Percentiles rank a stretch among this genome's conserved stretches.
Evolutionary conservation across 2,329 filamentous ascomycete species (phyloP).

Genomic region (Stachybotrys echinatus): DNA sequence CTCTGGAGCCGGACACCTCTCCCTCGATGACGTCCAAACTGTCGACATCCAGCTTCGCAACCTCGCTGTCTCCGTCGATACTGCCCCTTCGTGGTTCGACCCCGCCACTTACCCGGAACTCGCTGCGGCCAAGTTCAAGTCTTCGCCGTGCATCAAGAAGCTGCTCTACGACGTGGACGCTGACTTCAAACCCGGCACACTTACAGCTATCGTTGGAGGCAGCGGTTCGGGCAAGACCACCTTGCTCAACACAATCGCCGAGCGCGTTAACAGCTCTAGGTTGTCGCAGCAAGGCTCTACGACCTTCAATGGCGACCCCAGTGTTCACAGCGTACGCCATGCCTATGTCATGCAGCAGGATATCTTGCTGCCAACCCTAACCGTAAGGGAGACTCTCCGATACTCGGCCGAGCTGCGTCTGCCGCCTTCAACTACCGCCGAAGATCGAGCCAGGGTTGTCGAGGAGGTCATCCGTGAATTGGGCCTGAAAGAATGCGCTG

Average conservation of each 20-base stretch:
- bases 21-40: constrained; percentile 48
- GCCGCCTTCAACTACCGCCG: constrained; percentile 53
- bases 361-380: constrained; percentile 65
- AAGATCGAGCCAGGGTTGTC: constrained; percentile 58
- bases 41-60: constrained; percentile 49
- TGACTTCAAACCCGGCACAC: constrained; percentile 56
- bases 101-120: constrained; percentile 40
- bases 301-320: constrained; percentile 55
- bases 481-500: constrained; percentile 70
- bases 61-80: constrained; percentile 52
- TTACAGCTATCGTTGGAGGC: constrained; percentile 72
- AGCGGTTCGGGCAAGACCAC: constrained; percentile 71
- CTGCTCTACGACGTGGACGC: constrained; percentile 62
- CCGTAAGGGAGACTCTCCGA: constrained; percentile 67
- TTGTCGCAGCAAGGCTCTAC: constrained; percentile 47
- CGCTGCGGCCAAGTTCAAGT: constrained; percentile 30
- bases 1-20: constrained; percentile 30
- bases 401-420: constrained; percentile 70
- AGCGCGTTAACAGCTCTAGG: constrained; percentile 55
- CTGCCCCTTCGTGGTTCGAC: constrained; percentile 48
- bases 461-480: constrained; percentile 74
- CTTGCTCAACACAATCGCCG: constrained; percentile 65
- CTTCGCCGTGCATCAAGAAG: constrained; percentile 34
- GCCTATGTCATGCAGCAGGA: constrained; percentile 76
- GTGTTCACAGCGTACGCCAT: constrained; percentile 51